A percentile compares a stretch with the other conserved stretches of the same genome.
phyloP scores from a whole-genome alignment of 805 yeast genomes.

The Gaillardinia entomophila region DNA sequence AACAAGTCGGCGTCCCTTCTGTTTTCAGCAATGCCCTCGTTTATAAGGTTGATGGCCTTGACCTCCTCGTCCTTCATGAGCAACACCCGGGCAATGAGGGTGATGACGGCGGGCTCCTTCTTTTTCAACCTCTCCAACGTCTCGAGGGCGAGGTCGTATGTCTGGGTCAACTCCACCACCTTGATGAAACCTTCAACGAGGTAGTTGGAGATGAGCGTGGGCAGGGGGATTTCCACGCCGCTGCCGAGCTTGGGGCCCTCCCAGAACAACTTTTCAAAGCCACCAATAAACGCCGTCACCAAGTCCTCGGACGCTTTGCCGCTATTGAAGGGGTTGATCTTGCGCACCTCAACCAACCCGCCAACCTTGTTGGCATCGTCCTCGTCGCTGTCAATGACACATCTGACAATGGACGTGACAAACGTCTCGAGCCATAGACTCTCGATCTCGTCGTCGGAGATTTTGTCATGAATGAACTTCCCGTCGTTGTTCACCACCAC shows the following conservation, averaged over 20 bases:
- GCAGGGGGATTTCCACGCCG: conserved; percentile 60
- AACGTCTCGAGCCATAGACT: conserved; percentile 47
- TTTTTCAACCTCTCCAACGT: conserved; percentile 48
- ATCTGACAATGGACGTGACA: conserved; percentile 67
- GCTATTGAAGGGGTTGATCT: conserved; percentile 65
- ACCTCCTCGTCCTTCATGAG: conserved; percentile 55
- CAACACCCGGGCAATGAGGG: conserved; percentile 49
- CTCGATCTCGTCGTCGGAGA: conserved; percentile 50
- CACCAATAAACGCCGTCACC: conserved; percentile 46
- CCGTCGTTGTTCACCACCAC: conserved; percentile 47
- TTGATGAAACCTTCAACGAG: conserved; percentile 70
- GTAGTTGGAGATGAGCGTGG: conserved; percentile 60
- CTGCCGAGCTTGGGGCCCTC: conserved; percentile 65
- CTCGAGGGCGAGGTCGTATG: conserved; percentile 55
- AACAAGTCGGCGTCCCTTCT: conserved; percentile 54
- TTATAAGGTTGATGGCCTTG: conserved; percentile 47
- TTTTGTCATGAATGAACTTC: conserved; percentile 45
- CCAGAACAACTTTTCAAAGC: conserved; percentile 60
- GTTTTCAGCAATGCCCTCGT: conserved; percentile 42
- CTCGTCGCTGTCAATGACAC: conserved; percentile 61
- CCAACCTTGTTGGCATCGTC: conserved; percentile 50
- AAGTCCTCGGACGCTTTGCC: conserved; percentile 39
- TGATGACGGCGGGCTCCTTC: conserved; percentile 51
- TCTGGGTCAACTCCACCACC: conserved; percentile 59
- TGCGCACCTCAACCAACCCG: conserved; percentile 77